Base-by-base conservation (phyloP, 2,329 filamentous ascomycete species). In the Pseudocercospora macadamiae region DNA sequence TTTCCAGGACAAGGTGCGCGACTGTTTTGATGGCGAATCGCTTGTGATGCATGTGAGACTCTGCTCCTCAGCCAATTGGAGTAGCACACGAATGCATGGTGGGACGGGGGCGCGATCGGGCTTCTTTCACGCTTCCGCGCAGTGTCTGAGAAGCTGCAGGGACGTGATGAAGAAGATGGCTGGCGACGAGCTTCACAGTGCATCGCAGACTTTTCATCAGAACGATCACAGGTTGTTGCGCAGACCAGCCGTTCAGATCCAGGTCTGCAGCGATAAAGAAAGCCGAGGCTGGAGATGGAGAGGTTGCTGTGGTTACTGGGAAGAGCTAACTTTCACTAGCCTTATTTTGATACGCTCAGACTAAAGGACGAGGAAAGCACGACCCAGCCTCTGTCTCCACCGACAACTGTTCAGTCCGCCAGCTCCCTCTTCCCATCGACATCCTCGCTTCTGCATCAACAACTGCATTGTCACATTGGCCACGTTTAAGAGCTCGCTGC, bases 31-130 rank as follows among this genome's bases (percentile, higher is more conserved):
- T 39, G 52, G 51, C 34, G 36, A 52, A 51, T 48, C 34, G 57
- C 34, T 44, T 32, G 45, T 36, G 51, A 59, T 60, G 57, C 57
- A 60, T 51, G 57, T 53, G 57, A 55, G 30, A 52, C 52, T 51
- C 39, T 18, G 34, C 36, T 37, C n/a, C 30, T 23, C 36, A 45
- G 36, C 57, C 52, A 60, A 60, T 60, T 48, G 47, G 32, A 39
- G 26, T 18, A 12, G 14, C 36, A 51, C 57, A 60, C 57, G 57
- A 37, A 39, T 12, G 28, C 42, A 45, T 42, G 45, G 54, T 57
- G 54, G 54, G 47, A 45, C 53, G 18, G 39, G 45, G 48, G 7
- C n/a, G 12, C 8, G 37, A 19, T 2, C 5, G 8, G 9, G 4
- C n/a, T 10, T 10, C 9, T n/a, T 16, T 16, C 8, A 39, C 19